A percentile compares a stretch with the other conserved stretches of the same genome.
Conservation (phyloP, 495 filamentous ascomycete species). For the Aspergillus bertholletiae region DNA sequence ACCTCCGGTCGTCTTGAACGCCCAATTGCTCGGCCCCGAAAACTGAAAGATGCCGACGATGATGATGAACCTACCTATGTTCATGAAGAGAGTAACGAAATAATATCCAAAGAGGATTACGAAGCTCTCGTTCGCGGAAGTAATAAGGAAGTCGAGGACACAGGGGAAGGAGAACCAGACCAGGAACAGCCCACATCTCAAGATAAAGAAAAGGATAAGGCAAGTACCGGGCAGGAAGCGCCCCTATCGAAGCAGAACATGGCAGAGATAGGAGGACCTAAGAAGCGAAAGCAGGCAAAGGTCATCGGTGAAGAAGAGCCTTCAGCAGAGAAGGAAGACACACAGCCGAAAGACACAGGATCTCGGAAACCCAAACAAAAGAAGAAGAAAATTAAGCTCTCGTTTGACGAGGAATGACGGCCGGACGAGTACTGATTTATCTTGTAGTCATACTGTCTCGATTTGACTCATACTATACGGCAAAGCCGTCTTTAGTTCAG, state of each 20-base stretch:
- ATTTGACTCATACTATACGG: neutral
- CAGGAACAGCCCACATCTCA: slow-evolving; percentile 6
- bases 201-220: slow-evolving; percentile 12
- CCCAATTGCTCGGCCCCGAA: slow-evolving; percentile 38
- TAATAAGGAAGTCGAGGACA: slow-evolving; percentile 17
- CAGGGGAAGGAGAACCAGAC: slow-evolving; percentile 9
- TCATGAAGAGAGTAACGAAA: slow-evolving; percentile 45
- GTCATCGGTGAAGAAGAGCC: slow-evolving; percentile 34
- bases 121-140: slow-evolving; percentile 31
- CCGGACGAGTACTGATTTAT: neutral
- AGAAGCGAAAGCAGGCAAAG: slow-evolving; percentile 44
- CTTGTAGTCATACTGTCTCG: neutral
- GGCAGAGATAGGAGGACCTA: slow-evolving; percentile 39
- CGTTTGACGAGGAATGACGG: slow-evolving; percentile 31
- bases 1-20: slow-evolving; percentile 38
- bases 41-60: slow-evolving; percentile 33
- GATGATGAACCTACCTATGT: slow-evolving; percentile 49
- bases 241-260: slow-evolving; percentile 31
- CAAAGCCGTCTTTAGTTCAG: neutral
- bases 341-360: slow-evolving; percentile 19
- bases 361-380: slow-evolving; percentile 38
- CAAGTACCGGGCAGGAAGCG: slow-evolving; percentile 15
- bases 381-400: slow-evolving; percentile 47
- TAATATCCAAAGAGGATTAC: slow-evolving; percentile 48
- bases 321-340: slow-evolving; percentile 21